These are phyloP conservation scores for Fusarium hainanense DNA, from an alignment of 2,329 filamentous ascomycete species.

Conservation along the genomic window DNA sequence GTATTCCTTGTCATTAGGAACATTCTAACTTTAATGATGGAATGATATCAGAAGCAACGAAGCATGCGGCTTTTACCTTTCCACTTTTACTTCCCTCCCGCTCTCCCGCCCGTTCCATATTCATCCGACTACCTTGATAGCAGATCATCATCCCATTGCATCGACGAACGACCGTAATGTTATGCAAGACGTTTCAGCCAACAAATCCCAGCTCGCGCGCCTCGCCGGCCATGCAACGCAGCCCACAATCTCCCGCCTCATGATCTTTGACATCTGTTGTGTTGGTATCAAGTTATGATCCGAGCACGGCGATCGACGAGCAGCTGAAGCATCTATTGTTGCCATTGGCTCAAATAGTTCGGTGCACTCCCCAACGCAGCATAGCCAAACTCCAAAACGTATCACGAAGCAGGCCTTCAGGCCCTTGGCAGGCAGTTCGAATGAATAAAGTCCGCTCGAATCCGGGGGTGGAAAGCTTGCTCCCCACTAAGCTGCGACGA, in stretches of 20 bases:
- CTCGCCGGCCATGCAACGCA: constrained; percentile 14
- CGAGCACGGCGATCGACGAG: constrained; percentile 37
- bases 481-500: constrained; percentile 44
- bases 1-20: constrained; percentile 5
- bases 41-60: background rate
- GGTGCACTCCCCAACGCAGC: constrained; percentile 15
- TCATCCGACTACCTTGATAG: constrained; percentile 7
- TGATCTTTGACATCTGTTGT: constrained; percentile 29
- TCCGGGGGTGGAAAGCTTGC: constrained; percentile 40
- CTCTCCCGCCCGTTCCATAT: background rate
- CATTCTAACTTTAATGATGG: constrained; percentile 8
- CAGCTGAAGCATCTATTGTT: background rate
- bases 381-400: constrained; percentile 21
- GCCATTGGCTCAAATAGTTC: constrained; percentile 24
- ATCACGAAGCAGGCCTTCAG: constrained; percentile 15
- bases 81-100: constrained; percentile 4
- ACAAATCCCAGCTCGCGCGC: constrained; percentile 7
- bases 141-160: constrained; percentile 10
- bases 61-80: constrained; percentile 4
- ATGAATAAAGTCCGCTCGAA: constrained; percentile 24
- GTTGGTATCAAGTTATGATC: constrained; percentile 39
- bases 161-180: background rate
- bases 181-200: background rate
- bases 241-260: constrained; percentile 29
- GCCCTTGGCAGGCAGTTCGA: constrained; percentile 27